These are phyloP conservation scores for Dunaliella salina DNA, from an alignment of 163 green algal species.

Conservation along the genomic window DNA sequence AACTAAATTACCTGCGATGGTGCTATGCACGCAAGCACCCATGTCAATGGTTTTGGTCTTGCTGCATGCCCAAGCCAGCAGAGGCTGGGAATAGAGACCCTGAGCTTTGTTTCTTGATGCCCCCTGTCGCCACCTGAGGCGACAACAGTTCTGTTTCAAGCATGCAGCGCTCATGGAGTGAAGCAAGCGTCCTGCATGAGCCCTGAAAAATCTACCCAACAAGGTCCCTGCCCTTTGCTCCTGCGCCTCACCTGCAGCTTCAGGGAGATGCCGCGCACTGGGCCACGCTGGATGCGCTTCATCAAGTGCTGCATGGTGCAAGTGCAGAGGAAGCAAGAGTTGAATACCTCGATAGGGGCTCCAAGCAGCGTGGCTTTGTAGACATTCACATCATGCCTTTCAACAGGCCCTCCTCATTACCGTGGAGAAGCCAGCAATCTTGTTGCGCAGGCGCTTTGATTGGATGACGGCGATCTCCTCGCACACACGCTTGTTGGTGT, in stretches of 20 bases:
- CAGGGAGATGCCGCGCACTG: constrained; percentile 97
- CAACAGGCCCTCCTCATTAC: constrained; percentile 40
- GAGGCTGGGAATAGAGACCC: too few relatives aligned
- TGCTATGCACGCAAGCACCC: too few relatives aligned
- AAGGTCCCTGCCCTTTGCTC: neutral
- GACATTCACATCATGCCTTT: neutral
- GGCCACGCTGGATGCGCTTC: constrained; percentile 98
- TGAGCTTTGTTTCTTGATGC: too few relatives aligned
- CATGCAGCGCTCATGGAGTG: too few relatives aligned
- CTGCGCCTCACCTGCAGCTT: constrained; percentile 85
- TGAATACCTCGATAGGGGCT: neutral
- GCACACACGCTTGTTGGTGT: constrained; percentile 95
- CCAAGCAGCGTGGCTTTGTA: too few relatives aligned
- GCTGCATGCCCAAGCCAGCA: too few relatives aligned
- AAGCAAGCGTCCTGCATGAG: too few relatives aligned
- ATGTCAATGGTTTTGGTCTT: too few relatives aligned
- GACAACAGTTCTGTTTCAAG: too few relatives aligned
- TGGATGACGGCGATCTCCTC: constrained; percentile 98
- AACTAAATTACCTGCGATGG: too few relatives aligned
- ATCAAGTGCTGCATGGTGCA: constrained; percentile 87
- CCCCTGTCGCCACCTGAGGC: too few relatives aligned
- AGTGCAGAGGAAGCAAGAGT: neutral
- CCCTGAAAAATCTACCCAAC: too few relatives aligned
- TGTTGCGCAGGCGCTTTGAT: constrained; percentile 96
- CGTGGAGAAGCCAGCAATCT: constrained; percentile 99